Base-by-base conservation (phyloP, 331 rosid species). In the Erythrophleum ivorense region DNA sequence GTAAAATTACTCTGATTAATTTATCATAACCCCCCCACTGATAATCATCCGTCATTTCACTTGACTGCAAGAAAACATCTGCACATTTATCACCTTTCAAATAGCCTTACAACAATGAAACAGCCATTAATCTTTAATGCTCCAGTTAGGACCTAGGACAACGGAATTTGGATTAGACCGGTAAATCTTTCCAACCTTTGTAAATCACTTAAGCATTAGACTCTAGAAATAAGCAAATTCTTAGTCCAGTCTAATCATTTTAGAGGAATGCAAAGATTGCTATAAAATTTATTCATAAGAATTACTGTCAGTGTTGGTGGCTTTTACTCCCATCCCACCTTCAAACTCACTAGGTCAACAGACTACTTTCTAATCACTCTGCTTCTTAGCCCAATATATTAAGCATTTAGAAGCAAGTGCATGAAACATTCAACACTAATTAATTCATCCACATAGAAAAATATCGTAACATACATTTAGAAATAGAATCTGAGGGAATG, bases 401-500 rank as follows among this genome's bases (percentile, higher is more conserved):
- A 16, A 24, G 66, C 66, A 59, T 29, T 59, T 21, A 9, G 38
- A 59, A 59, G 38, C 38, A 59, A 21, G 16, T 2, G 24, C 16
- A 59, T 59, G 38, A 24, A 59, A 29, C 38, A 59, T 59, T 59
- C 66, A 58, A 21, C 16, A 19, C 58, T 36, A 34, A 52, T 62
- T 71, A 33, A 48, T 29, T 82, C 72, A 14, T 80, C 65, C 68
- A 50, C 69, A 73, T 63, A 50, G 3, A 38, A 75, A 65, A 46
- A 18, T 12, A 50, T 38, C 43, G 24, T 45, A 62, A 64, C 55
- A 62, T 41, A 75, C 53, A 46, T 41, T 40, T 53, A 53, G 36
- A 78, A 54, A 79, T 63, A 72, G 71, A 78, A 73, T 73, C n/a
- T 41, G 68, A 73, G 55, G 52, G 34, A 13, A 48, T 40, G 31